Evolutionary conservation across 768 basidiomycete species (phyloP), one percentile per base, ranked within the genome.

Genomic region (Daedaleopsis nitida): DNA sequence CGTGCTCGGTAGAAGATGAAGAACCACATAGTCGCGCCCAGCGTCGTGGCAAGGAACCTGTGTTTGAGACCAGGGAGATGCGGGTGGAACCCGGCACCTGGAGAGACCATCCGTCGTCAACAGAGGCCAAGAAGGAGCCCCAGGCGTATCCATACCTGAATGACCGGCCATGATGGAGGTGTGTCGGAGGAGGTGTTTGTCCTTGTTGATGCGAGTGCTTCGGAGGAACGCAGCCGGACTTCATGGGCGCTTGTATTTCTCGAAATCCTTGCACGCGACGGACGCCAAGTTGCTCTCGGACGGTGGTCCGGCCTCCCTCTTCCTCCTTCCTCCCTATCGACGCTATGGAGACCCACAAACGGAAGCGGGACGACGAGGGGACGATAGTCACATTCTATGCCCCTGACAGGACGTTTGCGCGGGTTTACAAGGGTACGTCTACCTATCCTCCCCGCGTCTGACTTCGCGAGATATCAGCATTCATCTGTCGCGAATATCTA

Each of bases 21-120:
- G 85, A 96, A 96, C 95, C 95, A 97, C 95, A 97, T 96, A 24
- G 87, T 84, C 37, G 94, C 95, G 52, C 95, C 95, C 48, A 97
- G 79, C 62, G 85, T 86, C 76, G 94, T 95, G 27, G 90, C 84
- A 34, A 96, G 81, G 73, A 93, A 86, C 60, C 83, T 84, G 75
- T 94, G 86, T 69, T 80, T 84, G 69, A 85, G 80, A 13, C 89
- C 86, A 10, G 94, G 92, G 32, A 94, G 81, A 72, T 94, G 94
- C 42, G 94, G 94, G 74, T 94, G 83, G 70, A 96, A 96, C 66
- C 94, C 95, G 76, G 87, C 76, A 68, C 80, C 87, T 87, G 10
- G 27, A 32, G 27, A 32, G 27, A n/a, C 27, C 27, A 37, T n/a
- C 38, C n/a, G n/a, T 34, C 14, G 23, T 24, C 21, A 23, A 24